Base-by-base conservation (phyloP, 805 yeast species). In the Lachancea sp. region DNA sequence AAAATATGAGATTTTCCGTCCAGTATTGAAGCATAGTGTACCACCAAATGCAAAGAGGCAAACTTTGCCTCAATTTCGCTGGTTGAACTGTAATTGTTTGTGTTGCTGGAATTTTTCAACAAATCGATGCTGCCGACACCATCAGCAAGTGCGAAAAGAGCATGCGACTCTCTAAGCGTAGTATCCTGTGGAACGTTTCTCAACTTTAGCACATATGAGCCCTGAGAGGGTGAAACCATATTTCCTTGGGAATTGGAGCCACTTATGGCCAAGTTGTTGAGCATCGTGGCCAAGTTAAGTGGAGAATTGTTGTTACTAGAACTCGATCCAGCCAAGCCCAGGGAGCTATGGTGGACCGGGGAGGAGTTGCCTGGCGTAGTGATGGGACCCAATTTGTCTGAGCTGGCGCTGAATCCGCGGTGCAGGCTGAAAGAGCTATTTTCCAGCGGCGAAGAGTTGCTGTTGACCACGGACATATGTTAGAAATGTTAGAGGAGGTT, bases 141-240 rank as follows among this genome's bases (percentile, higher is more conserved):
- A 46, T 69, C 63, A n/a, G 85, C 83, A 40, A 83, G 63, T 5
- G 90, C 73, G 56, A 83, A 83, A 6, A 83, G 70, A 12, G 80
- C 67, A 36, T 73, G 68, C 2, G 84, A 79, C 58, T 83, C 94
- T 57, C 92, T 72, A 25, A 70, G 48, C 2, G 83, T 60, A 21
- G 83, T 65, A 60, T 83, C 87, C 3, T 61, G 49, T 7, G 94
- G 92, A 9, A 80, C 54, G 52, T 80, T 80, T 49, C 67, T 66
- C 37, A 83, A 54, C 45, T 65, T 69, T 33, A 78, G 49, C 56
- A 51, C 29, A 32, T 48, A 60, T 12, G 52, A 49, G n/a, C 55
- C 54, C 17, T 35, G 40, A 20, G 39, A 26, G 12, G 35, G 35
- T 15, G 40, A 35, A 12, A 43, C 43, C 21, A 26, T 23, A 13